A percentile compares a stretch with the other conserved stretches of the same genome.
Conservation (phyloP, 495 filamentous ascomycete species). For the Penicillium desertorum region DNA sequence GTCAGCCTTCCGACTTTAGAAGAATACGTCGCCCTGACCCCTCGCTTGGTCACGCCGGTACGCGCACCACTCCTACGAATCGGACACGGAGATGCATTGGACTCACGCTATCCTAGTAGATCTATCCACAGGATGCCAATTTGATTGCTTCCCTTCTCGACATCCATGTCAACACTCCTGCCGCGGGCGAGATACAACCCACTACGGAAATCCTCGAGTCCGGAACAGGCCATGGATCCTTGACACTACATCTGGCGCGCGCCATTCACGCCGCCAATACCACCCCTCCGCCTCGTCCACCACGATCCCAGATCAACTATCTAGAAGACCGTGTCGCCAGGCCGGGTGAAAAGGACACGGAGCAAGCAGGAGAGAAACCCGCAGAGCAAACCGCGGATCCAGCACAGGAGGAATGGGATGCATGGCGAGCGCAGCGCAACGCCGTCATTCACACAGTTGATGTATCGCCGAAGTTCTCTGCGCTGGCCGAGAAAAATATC, state of each 20-base stretch:
- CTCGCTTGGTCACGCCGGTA: constrained; percentile 71
- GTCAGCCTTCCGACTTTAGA: constrained; percentile 64
- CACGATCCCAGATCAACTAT: constrained; percentile 38
- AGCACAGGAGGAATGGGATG: constrained; percentile 37
- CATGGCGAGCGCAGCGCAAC: constrained; percentile 52
- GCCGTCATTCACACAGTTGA: constrained; percentile 75
- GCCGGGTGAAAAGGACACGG: constrained; percentile 25
- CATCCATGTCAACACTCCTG: constrained; percentile 55
- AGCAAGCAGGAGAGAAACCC: constrained; percentile 4
- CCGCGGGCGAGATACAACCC: constrained; percentile 25
- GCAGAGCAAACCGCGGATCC: constrained; percentile 10
- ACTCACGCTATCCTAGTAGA: constrained; percentile 47
- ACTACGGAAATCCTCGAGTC: constrained; percentile 73
- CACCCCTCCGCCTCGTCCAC: constrained; percentile 36
- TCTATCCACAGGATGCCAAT: constrained; percentile 71
- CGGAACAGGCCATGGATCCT: constrained; percentile 74
- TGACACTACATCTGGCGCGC: constrained; percentile 72
- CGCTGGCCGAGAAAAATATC: constrained; percentile 60
- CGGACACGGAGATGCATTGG: constrained; percentile 5
- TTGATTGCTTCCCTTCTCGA: constrained; percentile 73
- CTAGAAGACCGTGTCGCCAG: constrained; percentile 30
- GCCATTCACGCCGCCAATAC: constrained; percentile 73
- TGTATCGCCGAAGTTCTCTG: constrained; percentile 54
- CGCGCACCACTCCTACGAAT: constrained; percentile 22
- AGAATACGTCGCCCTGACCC: constrained; percentile 65